Conservation (phyloP, 2,329 filamentous ascomycete species). For the Colletotrichum truncatum region DNA sequence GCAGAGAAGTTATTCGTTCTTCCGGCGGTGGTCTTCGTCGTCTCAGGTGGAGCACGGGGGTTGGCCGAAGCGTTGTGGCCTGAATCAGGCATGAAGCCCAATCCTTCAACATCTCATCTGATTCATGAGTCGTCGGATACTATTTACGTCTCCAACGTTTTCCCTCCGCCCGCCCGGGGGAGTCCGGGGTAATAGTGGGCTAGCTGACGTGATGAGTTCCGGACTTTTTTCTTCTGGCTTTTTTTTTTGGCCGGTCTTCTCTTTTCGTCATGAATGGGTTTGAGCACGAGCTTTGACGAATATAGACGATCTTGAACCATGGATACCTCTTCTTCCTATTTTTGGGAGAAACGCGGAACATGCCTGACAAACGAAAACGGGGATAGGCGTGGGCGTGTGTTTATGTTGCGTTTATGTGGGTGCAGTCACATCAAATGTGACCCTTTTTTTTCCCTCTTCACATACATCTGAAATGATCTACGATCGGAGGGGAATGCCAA, state of each 20-base stretch:
- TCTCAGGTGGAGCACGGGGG: constrained; percentile 61
- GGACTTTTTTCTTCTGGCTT: neutral
- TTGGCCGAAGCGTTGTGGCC: constrained; percentile 61
- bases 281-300: constrained; percentile 14
- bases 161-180: neutral
- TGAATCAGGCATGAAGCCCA: constrained; percentile 33
- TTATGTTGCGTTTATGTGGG: neutral
- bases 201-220: neutral
- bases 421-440: neutral
- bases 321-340: constrained; percentile 22
- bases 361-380: constrained; percentile 23
- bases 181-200: constrained; percentile 6
- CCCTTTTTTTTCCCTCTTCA: neutral
- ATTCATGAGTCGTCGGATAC: constrained; percentile 25
- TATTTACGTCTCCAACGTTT: constrained; percentile 17
- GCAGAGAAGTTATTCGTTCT: constrained; percentile 62
- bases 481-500: constrained; percentile 14
- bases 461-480: constrained; percentile 21
- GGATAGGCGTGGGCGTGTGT: constrained; percentile 1
- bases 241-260: neutral
- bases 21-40: constrained; percentile 60
- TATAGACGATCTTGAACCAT: constrained; percentile 21
- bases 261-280: constrained; percentile 8
- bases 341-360: constrained; percentile 9
- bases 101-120: constrained; percentile 7